Base-by-base conservation (phyloP, 2,329 filamentous ascomycete genomes). In the Ampelomyces quisqualis region DNA sequence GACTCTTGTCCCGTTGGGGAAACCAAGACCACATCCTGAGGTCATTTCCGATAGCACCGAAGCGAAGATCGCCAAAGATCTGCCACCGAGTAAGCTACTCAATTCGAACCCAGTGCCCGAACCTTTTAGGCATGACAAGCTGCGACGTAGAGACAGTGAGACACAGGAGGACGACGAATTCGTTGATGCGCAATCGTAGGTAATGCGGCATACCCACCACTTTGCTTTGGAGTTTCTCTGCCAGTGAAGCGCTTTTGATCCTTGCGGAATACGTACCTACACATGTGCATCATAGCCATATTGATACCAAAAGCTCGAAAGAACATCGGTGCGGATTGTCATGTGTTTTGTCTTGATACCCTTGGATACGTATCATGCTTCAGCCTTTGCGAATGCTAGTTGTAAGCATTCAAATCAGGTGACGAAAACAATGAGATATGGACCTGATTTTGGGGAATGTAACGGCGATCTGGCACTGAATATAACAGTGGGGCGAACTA, bases 131-230 rank as follows among this genome's bases (percentile, higher is more conserved):
- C 34, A 46, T 1, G 45, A 58, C 23, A 37, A 45, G 24, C 28
- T 72, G 24, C 52, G 55, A 47, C 57, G 68, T 22, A 58, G 60
- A 51, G 73, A 77, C 48, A 71, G 68, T 20, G 60, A 72, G 37
- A 70, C 69, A 9, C 62, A 70, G 5, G 65, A 68, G 27, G 66
- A 72, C 20, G 73, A 76, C 26, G 68, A 71, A 28, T 77, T 77
- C 43, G 66, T 73, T 33, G 74, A 77, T 60, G 74, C 74, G 6
- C 37, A 39, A 14, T 39, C 37, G 7, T 39, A 33, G n/a, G 29
- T 13, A 5, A 4, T 11, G 19, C 7, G 9, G 18, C 17, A 11
- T 18, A 21, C 5, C 3, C 6, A 15, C 7, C 13, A 29, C n/a
- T 10, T 13, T 3, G 11, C 22, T 29, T 22, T 32, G 14, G 11